Evolutionary conservation across 106 monocot species (phyloP).

Genomic region (Acorus calamus): DNA sequence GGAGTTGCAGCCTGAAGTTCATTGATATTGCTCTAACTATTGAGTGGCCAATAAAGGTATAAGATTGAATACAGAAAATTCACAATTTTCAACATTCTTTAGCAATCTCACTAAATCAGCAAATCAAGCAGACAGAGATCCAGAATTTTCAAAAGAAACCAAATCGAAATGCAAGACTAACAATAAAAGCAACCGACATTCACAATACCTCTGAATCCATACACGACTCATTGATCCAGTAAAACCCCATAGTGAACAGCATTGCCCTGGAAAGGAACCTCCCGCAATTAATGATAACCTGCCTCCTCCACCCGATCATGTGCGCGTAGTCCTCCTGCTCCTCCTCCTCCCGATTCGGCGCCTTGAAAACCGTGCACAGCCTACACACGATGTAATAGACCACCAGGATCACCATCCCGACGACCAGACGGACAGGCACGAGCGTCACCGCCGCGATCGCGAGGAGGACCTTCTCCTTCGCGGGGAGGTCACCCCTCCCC

Average conservation of each 20-base stretch:
- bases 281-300: slow-evolving; percentile 47
- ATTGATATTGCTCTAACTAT: no score
- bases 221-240: slow-evolving; percentile 51
- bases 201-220: no score
- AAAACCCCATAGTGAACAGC: slow-evolving; percentile 72
- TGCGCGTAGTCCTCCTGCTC: slow-evolving; percentile 50
- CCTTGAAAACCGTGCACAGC: slow-evolving; percentile 65
- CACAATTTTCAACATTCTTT: no score
- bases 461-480: slow-evolving; percentile 46
- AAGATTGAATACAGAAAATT: no score
- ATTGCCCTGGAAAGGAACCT: slow-evolving; percentile 44
- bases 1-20: no score
- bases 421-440: slow-evolving; percentile 57
- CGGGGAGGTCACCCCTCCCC: slow-evolving; percentile 50
- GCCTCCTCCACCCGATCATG: slow-evolving; percentile 71
- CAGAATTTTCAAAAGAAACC: no score
- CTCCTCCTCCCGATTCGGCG: slow-evolving; percentile 35
- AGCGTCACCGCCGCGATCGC: slow-evolving; percentile 49
- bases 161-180: no score
- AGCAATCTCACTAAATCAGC: no score
- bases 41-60: no score
- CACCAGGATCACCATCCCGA: slow-evolving; percentile 43
- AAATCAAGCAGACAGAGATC: no score
- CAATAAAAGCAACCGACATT: no score
- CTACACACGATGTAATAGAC: slow-evolving; percentile 71